phyloP scores from a whole-genome alignment of 2,329 filamentous ascomycete species.

The Verticillium isaacii region DNA sequence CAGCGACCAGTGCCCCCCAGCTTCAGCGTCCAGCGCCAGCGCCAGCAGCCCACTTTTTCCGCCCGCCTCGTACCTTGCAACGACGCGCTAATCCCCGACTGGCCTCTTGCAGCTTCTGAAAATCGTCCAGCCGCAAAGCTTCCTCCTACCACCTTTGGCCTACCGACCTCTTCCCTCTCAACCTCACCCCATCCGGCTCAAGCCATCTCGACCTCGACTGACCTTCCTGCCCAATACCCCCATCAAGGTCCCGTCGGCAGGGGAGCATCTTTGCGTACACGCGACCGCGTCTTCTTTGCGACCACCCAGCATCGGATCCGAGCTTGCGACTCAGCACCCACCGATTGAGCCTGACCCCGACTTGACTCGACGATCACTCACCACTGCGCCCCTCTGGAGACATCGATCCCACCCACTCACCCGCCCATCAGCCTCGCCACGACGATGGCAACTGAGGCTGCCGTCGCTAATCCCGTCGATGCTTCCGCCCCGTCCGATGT shows the following conservation, averaged over 20 bases:
- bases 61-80: neutral
- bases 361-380: no score
- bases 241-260: neutral
- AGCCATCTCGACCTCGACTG: constrained; percentile 4
- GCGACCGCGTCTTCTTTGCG: no score
- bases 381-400: constrained; percentile 7
- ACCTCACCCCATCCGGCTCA: neutral
- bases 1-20: no score
- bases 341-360: neutral
- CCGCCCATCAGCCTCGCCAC: neutral
- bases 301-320: no score
- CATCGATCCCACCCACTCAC: constrained; percentile 7
- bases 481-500: constrained; percentile 40
- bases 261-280: no score
- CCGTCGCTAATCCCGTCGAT: constrained; percentile 48
- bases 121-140: constrained; percentile 14
- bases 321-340: constrained; percentile 5
- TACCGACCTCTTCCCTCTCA: constrained; percentile 8
- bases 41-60: neutral
- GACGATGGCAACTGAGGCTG: constrained; percentile 62
- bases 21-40: neutral
- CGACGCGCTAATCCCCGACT: constrained; percentile 27
- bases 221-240: constrained; percentile 1
- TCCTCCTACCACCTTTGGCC: constrained; percentile 6
- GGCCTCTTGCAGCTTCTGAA: constrained; percentile 23